These are phyloP conservation scores for Picea sitchensis DNA, from an alignment of 75 land plant species.

Conservation along the genomic window DNA sequence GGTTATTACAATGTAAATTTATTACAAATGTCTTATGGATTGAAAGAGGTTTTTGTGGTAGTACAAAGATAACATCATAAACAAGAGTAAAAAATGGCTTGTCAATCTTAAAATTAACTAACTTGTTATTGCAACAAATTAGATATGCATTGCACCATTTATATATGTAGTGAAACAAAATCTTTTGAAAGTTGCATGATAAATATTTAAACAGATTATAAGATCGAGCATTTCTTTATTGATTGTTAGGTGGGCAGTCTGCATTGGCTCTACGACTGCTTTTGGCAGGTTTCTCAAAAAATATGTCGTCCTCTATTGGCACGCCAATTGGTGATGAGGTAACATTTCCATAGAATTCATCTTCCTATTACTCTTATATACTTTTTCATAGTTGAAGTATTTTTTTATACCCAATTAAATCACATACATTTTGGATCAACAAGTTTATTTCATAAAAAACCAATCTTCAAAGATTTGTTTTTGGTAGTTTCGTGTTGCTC, in stretches of 20 bases:
- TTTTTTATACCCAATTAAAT: not conserved
- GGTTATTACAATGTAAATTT: too few species aligned
- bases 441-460: not conserved
- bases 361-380: not conserved
- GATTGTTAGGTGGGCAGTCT: constrained; percentile 70
- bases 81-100: too few species aligned
- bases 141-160: too few species aligned
- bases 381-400: not conserved
- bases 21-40: too few species aligned
- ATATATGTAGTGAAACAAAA: too few species aligned
- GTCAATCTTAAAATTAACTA: too few species aligned
- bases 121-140: too few species aligned
- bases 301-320: constrained; percentile 60
- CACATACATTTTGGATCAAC: not conserved
- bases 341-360: not conserved
- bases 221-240: not conserved
- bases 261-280: constrained; percentile 76
- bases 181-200: not conserved
- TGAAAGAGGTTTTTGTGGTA: too few species aligned
- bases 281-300: constrained; percentile 71
- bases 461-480: not conserved
- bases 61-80: too few species aligned
- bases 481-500: constrained; percentile 79
- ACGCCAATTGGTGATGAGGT: constrained; percentile 88
- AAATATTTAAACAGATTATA: not conserved